phyloP scores from a whole-genome alignment of 192 early-diverging fungal genomes.

The Obelidium mucronatum region DNA sequence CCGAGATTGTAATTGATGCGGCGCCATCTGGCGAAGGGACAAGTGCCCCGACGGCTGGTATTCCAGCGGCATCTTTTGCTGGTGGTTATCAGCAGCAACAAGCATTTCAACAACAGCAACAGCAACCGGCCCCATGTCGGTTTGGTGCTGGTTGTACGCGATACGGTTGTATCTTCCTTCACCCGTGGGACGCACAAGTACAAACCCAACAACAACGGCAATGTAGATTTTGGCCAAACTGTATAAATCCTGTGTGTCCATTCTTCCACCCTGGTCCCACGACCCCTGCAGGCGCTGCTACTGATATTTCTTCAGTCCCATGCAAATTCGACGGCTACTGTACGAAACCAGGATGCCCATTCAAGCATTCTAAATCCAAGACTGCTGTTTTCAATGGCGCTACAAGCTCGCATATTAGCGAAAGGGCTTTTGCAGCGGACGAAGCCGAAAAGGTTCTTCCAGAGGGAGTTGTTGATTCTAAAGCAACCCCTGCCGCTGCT shows the following conservation, averaged over 20 bases:
- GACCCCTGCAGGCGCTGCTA: not conserved
- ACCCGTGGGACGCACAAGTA: slow-evolving; percentile 42
- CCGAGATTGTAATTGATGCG: not conserved
- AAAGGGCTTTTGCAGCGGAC: slow-evolving; percentile 29
- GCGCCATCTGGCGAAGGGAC: not conserved
- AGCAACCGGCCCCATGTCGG: slow-evolving; percentile 33
- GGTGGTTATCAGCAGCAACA: not conserved
- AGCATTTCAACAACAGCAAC: not conserved
- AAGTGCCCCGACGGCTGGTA: not conserved
- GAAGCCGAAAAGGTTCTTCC: slow-evolving; percentile 35
- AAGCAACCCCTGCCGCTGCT: not conserved
- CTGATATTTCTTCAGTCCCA: slow-evolving; percentile 30
- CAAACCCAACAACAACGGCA: not conserved
- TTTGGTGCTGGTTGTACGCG: slow-evolving; percentile 46
- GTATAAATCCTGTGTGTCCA: slow-evolving; percentile 43
- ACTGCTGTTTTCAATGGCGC: not conserved
- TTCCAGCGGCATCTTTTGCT: not conserved
- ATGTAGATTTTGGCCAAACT: slow-evolving; percentile 44
- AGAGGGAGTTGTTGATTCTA: slow-evolving; percentile 21
- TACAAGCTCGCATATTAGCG: not conserved
- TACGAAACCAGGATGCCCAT: slow-evolving; percentile 45
- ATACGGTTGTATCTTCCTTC: slow-evolving; percentile 46
- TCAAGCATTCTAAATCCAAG: slow-evolving; percentile 27
- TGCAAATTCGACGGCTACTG: slow-evolving; percentile 51
- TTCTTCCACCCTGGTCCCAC: slow-evolving; percentile 41